Evolutionary conservation across 352 stramenopile species (phyloP).

Genomic region (Globisporangium orthogonon): DNA sequence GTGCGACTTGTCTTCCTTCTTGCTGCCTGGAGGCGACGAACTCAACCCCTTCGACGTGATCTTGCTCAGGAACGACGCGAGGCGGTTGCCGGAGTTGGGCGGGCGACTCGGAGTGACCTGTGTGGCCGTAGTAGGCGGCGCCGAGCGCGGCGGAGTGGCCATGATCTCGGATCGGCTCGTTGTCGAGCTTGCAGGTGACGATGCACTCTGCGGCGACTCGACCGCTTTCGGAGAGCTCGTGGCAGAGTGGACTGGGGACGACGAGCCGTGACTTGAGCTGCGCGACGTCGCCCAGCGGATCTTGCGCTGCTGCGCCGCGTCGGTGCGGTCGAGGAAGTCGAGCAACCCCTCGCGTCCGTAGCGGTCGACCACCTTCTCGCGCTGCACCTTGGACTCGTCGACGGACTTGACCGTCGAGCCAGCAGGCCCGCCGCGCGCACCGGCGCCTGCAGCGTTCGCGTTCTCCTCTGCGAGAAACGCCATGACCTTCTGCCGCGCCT

Average conservation of each 20-base stretch:
- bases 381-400: constrained; percentile 38
- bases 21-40: constrained; percentile 1
- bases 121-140: background rate
- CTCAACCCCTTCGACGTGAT: constrained; percentile 11
- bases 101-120: constrained; percentile 2
- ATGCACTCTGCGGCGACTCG: constrained; percentile 1
- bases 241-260: constrained; percentile 20
- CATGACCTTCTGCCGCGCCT: constrained; percentile 35
- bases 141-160: background rate
- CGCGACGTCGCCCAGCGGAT: constrained; percentile 16
- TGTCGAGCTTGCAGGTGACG: background rate
- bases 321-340: constrained; percentile 35
- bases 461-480: constrained; percentile 42
- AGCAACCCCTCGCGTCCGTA: constrained; percentile 45
- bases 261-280: constrained; percentile 10
- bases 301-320: constrained; percentile 18
- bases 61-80: constrained; percentile 29
- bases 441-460: constrained; percentile 9
- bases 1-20: background rate
- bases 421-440: constrained; percentile 2
- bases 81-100: constrained; percentile 19
- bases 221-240: constrained; percentile 16
- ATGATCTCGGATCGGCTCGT: background rate
- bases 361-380: constrained; percentile 41
- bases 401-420: constrained; percentile 41